Percentiles rank a stretch among this genome's conserved stretches.
phyloP scores from a whole-genome alignment of 1,139 yeast genomes.

The Blastobotrys ciferrii region DNA sequence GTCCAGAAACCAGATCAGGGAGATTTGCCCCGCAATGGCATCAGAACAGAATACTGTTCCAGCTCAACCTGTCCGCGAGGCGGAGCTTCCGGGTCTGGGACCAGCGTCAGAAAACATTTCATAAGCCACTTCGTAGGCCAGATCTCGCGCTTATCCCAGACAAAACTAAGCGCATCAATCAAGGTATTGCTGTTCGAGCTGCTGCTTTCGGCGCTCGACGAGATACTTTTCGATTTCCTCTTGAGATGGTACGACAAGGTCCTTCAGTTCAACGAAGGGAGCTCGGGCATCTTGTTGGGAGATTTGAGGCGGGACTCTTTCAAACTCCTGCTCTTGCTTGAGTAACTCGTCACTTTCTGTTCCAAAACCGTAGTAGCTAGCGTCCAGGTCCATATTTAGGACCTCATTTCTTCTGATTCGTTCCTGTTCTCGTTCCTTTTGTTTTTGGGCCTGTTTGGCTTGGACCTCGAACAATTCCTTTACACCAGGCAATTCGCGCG shows the following conservation, averaged over 20 bases:
- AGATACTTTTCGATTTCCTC: constrained; percentile 48
- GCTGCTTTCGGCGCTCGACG: constrained; percentile 47
- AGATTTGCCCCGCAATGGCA: too few species aligned
- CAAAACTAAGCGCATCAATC: too few species aligned
- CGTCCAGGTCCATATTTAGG: constrained; percentile 18
- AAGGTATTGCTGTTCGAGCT: constrained; percentile 39
- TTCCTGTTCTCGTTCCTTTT: constrained; percentile 18
- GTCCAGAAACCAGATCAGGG: too few species aligned
- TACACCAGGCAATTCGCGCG: constrained; percentile 77
- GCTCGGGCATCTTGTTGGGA: constrained; percentile 2
- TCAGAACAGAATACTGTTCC: too few species aligned
- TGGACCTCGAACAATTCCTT: constrained; percentile 47
- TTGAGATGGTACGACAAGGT: constrained; percentile 35
- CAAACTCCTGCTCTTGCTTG: neutral
- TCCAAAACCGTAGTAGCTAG: constrained; percentile 48
- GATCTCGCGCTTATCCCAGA: too few species aligned
- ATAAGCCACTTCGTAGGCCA: too few species aligned
- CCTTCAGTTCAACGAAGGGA: neutral
- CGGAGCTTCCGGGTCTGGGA: too few species aligned
- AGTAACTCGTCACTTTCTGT: constrained; percentile 36
- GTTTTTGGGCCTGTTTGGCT: constrained; percentile 21
- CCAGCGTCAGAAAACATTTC: too few species aligned
- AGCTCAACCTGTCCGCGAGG: too few species aligned
- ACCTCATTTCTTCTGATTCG: constrained; percentile 3
- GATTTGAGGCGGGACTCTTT: neutral